phyloP scores from a whole-genome alignment of 768 basidiomycete genomes.

The Sutorius australiensis region DNA sequence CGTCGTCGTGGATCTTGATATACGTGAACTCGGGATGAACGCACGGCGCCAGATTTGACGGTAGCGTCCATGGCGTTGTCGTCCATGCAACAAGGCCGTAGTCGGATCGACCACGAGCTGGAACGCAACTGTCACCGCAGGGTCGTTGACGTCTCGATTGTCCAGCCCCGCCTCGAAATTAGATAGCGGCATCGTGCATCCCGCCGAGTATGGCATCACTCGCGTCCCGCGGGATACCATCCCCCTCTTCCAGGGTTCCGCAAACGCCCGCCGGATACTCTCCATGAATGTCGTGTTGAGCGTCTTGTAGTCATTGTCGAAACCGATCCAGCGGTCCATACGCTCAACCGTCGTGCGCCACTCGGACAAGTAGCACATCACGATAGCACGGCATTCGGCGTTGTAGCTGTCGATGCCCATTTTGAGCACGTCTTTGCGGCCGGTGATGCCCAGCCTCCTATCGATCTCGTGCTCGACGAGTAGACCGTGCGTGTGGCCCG shows the following conservation, averaged over 20 bases:
- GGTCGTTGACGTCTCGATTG: conserved; percentile 92
- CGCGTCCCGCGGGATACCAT: conserved; percentile 89
- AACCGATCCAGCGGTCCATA: conserved; percentile 99
- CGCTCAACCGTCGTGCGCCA: conserved; percentile 95
- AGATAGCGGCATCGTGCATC: conserved; percentile 91
- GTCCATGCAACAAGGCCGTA: conserved; percentile 94
- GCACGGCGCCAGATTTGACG: conserved; percentile 91
- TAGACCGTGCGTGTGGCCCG: conserved; percentile 92
- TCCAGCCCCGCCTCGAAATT: conserved; percentile 96
- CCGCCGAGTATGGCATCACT: conserved; percentile 99
- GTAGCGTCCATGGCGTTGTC: conserved; percentile 97
- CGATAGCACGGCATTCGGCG: conserved; percentile 91
- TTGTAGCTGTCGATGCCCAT: conserved; percentile 99
- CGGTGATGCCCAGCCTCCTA: conserved; percentile 88
- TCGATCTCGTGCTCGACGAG: conserved; percentile 99
- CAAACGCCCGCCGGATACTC: conserved; percentile 98
- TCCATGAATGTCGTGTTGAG: conserved; percentile 94
- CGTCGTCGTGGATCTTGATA: conserved; percentile 92
- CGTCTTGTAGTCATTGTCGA: conserved; percentile 99
- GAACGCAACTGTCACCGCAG: conserved; percentile 94
- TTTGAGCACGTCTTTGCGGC: conserved; percentile 87
- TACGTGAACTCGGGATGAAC: conserved; percentile 96
- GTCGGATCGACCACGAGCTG: conserved; percentile 88
- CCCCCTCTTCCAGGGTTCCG: conserved; percentile 86
- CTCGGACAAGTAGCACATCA: conserved; percentile 93